Conservation (phyloP, 345 rosid genomes). For the Cardiospermum halicacabum region DNA sequence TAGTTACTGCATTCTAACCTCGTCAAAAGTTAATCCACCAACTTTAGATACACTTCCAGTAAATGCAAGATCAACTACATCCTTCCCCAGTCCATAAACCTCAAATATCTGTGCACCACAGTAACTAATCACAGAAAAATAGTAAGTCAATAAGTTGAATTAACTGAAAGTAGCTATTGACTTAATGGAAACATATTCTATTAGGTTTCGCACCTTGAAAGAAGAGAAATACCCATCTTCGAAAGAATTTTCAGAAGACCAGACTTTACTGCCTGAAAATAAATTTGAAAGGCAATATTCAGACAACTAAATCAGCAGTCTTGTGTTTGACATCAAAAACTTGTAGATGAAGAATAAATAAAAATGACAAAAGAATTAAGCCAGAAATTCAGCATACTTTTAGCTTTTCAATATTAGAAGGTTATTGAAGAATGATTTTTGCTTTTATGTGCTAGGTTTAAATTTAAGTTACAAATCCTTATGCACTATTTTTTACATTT, state of each 20-base stretch:
- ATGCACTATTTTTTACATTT: too few relatives aligned
- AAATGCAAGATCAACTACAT: constrained; percentile 79
- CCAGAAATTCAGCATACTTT: too few relatives aligned
- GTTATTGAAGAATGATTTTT: not conserved
- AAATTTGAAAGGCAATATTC: constrained; percentile 16
- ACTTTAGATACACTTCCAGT: constrained; percentile 80
- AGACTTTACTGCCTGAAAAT: constrained; percentile 76
- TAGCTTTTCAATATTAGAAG: not conserved
- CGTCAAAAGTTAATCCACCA: constrained; percentile 89
- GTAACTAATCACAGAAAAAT: constrained; percentile 52
- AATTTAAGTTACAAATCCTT: not conserved
- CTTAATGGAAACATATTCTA: constrained; percentile 1
- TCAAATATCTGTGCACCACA: constrained; percentile 99
- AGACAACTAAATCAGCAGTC: not conserved
- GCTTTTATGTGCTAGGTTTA: too few relatives aligned
- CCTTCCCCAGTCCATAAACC: constrained; percentile 89
- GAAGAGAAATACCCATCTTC: constrained; percentile 98
- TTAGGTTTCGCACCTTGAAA: constrained; percentile 64
- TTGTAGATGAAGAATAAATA: too few relatives aligned
- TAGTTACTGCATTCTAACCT: constrained; percentile 42
- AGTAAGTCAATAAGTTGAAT: constrained; percentile 20
- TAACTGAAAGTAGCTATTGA: not conserved
- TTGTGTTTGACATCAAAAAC: not conserved
- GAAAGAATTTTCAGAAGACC: constrained; percentile 97
- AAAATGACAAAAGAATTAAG: too few relatives aligned